Evolutionary conservation across 352 stramenopile species (phyloP).

Genomic region (Globisporangium irregulare): DNA sequence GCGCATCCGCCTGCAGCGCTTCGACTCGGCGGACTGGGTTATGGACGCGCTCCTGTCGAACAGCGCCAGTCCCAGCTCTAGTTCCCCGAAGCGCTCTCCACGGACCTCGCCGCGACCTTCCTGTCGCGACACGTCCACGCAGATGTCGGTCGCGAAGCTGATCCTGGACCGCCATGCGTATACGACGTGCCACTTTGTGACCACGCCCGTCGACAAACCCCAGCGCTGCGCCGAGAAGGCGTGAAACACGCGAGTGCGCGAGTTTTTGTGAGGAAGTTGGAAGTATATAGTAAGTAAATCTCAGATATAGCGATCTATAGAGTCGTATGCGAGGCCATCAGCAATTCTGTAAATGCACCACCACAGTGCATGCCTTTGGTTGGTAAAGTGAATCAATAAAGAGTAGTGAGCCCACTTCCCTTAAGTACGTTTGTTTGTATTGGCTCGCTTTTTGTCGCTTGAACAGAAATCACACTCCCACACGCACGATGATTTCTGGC

Average conservation of each 20-base stretch:
- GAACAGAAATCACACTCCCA: neutral
- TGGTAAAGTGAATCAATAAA: no score
- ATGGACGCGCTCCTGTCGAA: constrained; percentile 23
- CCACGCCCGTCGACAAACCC: constrained; percentile 24
- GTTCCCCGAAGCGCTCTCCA: neutral
- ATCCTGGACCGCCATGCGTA: constrained; percentile 60
- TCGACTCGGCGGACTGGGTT: constrained; percentile 74
- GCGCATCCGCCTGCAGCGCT: constrained; percentile 59
- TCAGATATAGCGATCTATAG: neutral
- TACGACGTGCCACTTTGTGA: constrained; percentile 46
- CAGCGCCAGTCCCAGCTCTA: neutral
- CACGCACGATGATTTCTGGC: constrained; percentile 2
- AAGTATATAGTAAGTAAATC: neutral
- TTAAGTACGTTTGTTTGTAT: constrained; percentile 2
- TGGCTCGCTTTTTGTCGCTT: neutral
- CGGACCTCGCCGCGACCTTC: constrained; percentile 10
- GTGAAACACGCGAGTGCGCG: constrained; percentile 6
- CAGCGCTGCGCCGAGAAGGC: constrained; percentile 21
- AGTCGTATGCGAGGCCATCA: no score
- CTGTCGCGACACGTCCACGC: neutral
- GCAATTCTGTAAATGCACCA: neutral
- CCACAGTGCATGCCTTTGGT: no score
- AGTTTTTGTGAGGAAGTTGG: neutral
- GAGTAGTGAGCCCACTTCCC: no score
- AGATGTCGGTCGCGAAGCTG: constrained; percentile 40